Conservation (phyloP, 2,329 filamentous ascomycete species). For the Remersonia thermophila region DNA sequence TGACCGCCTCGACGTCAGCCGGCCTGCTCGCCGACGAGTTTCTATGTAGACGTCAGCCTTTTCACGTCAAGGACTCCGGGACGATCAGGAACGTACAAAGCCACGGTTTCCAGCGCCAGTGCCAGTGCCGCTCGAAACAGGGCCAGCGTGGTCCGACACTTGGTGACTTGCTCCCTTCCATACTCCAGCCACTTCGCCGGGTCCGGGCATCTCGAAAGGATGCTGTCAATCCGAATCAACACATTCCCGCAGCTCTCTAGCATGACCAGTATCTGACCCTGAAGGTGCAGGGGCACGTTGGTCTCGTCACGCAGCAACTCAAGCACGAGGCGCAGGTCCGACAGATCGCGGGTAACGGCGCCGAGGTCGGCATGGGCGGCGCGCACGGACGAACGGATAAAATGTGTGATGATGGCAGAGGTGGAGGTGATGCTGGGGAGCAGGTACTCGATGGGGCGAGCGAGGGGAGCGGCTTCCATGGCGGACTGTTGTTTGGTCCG, state of each 20-base stretch:
- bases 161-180: conserved; percentile 7
- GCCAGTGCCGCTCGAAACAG: conserved; percentile 10
- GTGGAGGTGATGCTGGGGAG: conserved; percentile 16
- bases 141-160: conserved; percentile 6
- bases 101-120: conserved; percentile 12
- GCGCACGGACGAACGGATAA: conserved; percentile 17
- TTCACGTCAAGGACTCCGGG: too few relatives aligned
- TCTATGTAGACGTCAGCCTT: background rate
- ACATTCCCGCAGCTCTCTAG: conserved; percentile 13
- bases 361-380: conserved; percentile 16
- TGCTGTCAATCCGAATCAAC: conserved; percentile 12
- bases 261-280: conserved; percentile 12
- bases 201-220: conserved; percentile 10
- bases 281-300: conserved; percentile 10
- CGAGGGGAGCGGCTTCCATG: background rate
- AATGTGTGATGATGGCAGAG: conserved; percentile 15
- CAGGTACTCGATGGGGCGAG: conserved; percentile 14
- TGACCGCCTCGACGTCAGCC: background rate
- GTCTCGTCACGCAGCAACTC: conserved; percentile 17
- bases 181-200: conserved; percentile 8
- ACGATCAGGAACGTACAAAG: conserved; percentile 11
- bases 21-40: background rate
- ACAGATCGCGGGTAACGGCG: conserved; percentile 17
- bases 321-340: conserved; percentile 17
- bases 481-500: conserved; percentile 1